A percentile compares a stretch with the other conserved stretches of the same genome.
Evolutionary conservation across 1,139 yeast genomes (phyloP).

Genomic region (Candida dubliniensis): DNA sequence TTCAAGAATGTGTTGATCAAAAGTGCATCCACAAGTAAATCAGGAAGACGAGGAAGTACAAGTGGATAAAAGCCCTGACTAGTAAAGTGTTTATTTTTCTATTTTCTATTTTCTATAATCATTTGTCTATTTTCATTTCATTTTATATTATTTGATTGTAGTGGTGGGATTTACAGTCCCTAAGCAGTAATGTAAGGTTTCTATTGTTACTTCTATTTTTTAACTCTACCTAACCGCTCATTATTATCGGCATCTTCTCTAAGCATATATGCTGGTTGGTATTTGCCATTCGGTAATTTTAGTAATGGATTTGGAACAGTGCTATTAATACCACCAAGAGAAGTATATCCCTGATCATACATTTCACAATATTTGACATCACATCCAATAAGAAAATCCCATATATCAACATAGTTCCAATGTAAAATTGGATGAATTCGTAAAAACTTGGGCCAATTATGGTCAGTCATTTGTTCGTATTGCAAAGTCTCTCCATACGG

Average conservation of each 20-base stretch:
- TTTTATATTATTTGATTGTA: background rate
- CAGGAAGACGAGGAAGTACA: constrained; percentile 23
- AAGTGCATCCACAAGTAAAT: constrained; percentile 29
- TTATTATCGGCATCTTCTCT: constrained; percentile 60
- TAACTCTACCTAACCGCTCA: constrained; percentile 38
- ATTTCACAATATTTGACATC: constrained; percentile 61
- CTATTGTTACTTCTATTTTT: constrained; percentile 8
- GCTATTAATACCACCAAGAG: constrained; percentile 70
- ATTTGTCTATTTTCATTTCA: background rate
- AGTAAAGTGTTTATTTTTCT: background rate
- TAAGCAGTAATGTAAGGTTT: background rate
- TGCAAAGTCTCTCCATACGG: constrained; percentile 64
- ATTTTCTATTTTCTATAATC: constrained; percentile 3
- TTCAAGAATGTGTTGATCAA: constrained; percentile 37
- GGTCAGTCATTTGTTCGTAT: constrained; percentile 69
- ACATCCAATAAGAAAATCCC: constrained; percentile 62
- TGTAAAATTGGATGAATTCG: constrained; percentile 80
- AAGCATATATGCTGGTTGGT: constrained; percentile 66
- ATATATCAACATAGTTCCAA: constrained; percentile 76
- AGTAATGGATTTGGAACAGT: constrained; percentile 69
- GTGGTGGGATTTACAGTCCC: background rate
- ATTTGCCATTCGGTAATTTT: constrained; percentile 27
- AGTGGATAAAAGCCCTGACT: constrained; percentile 2
- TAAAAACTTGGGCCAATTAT: constrained; percentile 82
- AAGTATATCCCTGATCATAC: constrained; percentile 79